Percentiles rank a stretch among this genome's conserved stretches.
phyloP scores from a whole-genome alignment of 179 eudicot genomes.

The Silene coronaria region DNA sequence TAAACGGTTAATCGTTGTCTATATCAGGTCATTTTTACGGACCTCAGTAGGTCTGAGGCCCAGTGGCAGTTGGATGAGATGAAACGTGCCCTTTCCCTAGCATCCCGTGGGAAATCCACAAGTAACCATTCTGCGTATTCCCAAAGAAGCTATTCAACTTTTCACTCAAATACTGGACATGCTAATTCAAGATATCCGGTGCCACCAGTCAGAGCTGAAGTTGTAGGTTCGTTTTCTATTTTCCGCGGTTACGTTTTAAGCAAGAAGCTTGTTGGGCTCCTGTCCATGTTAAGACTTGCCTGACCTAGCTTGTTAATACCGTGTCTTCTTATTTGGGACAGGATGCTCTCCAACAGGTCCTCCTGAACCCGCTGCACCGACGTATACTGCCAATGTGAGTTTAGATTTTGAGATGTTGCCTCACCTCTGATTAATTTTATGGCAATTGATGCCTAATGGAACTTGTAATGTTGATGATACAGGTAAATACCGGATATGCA shows the following conservation, averaged over 20 bases:
- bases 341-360: constrained; percentile 14
- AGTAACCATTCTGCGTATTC: constrained; percentile 26
- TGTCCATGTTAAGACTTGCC: background rate
- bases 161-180: constrained; percentile 19
- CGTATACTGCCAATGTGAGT: constrained; percentile 19
- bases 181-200: constrained; percentile 14
- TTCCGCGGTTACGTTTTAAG: background rate
- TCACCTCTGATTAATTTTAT: background rate
- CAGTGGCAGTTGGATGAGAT: constrained; percentile 45
- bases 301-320: background rate
- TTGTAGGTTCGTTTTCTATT: background rate
- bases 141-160: constrained; percentile 26
- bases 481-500: constrained; percentile 18
- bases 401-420: background rate
- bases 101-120: constrained; percentile 10
- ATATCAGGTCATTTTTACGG: constrained; percentile 43
- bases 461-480: constrained; percentile 5
- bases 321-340: background rate
- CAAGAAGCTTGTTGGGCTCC: background rate
- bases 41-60: constrained; percentile 41
- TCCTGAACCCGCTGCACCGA: constrained; percentile 8
- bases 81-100: constrained; percentile 27
- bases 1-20: constrained; percentile 3
- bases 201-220: background rate
- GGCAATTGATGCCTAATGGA: background rate